Evolutionary conservation across 352 stramenopile genomes (phyloP), one percentile per base, ranked within the genome.

Genomic region (Saprolegnia parasitica): DNA sequence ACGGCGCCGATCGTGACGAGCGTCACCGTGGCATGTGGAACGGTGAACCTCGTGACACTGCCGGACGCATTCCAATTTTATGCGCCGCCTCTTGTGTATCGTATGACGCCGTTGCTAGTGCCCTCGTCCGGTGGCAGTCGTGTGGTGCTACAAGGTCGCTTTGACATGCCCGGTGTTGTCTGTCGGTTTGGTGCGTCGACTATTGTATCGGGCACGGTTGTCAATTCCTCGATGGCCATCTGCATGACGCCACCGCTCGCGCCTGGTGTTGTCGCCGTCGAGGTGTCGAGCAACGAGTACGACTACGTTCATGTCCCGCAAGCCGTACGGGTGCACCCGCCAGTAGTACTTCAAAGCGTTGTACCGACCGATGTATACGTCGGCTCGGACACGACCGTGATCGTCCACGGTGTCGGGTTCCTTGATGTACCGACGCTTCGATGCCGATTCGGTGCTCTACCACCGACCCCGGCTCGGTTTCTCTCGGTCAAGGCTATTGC

Each of bases 361-460:
- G 58, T 50, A 21, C 77, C 80, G 26, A 75, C 20, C 9, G 39
- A 83, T 37, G 47, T 73, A 18, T 23, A 80, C 42, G 35, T 81
- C 11, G 63, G 67, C n/a, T 55, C 74, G 66, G n/a, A 55, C 0
- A 23, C 75, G 18, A 72, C 74, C 26, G 57, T 84, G 13, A 61
- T 58, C 0, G 64, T 84, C 6, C 55, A 39, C 13, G 67, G 77
- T 0, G 74, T 72, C 0, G 64, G 70, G 21, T 54, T 78, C 4
- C 60, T 76, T 16, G 26, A 73, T 47, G 58, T 60, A 1, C 49
- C 75, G 0, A 0, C 26, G 9, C 56, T 84, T 6, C 65, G 32
- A 15, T 87, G 80, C 32, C 76, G 76, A 13, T 16, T 84, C 13
- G 80, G 80, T 23, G 74, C 81, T 47, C 24, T 6, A 4, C 60